Evolutionary conservation across 441 rosid genomes (phyloP).

Genomic region (Gossypium aridum): DNA sequence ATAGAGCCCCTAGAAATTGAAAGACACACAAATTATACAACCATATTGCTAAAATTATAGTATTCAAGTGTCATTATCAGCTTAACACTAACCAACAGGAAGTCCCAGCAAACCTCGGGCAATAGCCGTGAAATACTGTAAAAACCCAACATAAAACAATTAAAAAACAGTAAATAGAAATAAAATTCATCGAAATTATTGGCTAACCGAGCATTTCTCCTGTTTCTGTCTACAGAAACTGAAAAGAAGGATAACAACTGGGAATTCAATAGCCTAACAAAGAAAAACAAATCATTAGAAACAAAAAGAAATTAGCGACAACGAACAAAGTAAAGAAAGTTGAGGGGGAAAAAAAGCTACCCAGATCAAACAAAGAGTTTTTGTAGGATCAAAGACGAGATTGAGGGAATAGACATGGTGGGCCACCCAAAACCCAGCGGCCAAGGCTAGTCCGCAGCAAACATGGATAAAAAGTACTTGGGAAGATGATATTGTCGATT

Average conservation of each 20-base stretch:
- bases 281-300: neutral
- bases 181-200: neutral
- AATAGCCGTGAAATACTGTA: conserved; percentile 61
- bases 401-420: conserved; percentile 29
- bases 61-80: conserved; percentile 23
- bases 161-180: neutral
- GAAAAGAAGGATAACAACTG: conserved; percentile 39
- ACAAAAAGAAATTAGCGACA: neutral
- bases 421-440: conserved; percentile 38
- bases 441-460: conserved; percentile 34
- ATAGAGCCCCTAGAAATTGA: conserved; percentile 47
- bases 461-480: conserved; percentile 27
- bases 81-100: conserved; percentile 48
- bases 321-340: neutral
- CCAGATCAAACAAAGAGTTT: conserved; percentile 49
- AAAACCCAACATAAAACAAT: conserved; percentile 12
- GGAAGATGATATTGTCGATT: conserved; percentile 18
- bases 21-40: neutral
- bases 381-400: conserved; percentile 50
- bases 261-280: conserved; percentile 33
- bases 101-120: conserved; percentile 53
- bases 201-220: conserved; percentile 49
- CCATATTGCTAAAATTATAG: neutral
- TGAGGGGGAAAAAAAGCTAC: conserved; percentile 14
- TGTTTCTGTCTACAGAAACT: conserved; percentile 50